Percentiles rank a stretch among this genome's conserved stretches.
These are phyloP conservation scores for Obba rivulosa DNA, from an alignment of 768 basidiomycete species.

Conservation along the genomic window DNA sequence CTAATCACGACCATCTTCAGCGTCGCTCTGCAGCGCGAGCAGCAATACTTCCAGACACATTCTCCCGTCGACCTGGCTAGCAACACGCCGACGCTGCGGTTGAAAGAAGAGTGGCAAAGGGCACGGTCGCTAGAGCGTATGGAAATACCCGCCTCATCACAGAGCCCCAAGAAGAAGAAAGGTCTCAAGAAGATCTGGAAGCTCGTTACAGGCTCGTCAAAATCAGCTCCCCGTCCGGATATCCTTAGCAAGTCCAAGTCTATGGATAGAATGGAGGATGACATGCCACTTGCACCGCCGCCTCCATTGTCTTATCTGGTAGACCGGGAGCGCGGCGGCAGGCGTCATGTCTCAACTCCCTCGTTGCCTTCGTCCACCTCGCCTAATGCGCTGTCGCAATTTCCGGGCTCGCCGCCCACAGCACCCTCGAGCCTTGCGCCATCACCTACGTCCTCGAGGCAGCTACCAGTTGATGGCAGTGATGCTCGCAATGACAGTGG, in stretches of 20 bases:
- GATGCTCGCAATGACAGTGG: constrained; percentile 37
- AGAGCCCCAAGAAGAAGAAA: constrained; percentile 57
- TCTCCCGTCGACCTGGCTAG: constrained; percentile 22
- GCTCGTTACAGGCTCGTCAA: constrained; percentile 55
- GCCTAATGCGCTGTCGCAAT: constrained; percentile 48
- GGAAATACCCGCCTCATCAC: not conserved
- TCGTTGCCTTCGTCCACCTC: constrained; percentile 59
- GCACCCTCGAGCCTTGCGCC: constrained; percentile 72
- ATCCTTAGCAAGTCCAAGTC: constrained; percentile 33
- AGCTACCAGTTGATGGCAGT: constrained; percentile 49
- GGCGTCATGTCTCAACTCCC: constrained; percentile 63
- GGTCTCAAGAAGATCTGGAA: constrained; percentile 80
- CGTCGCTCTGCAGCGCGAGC: constrained; percentile 72
- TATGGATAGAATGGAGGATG: constrained; percentile 52
- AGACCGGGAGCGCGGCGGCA: constrained; percentile 41
- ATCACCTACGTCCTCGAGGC: constrained; percentile 70
- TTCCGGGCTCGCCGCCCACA: constrained; percentile 69
- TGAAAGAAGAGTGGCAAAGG: constrained; percentile 19
- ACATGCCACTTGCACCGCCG: constrained; percentile 79
- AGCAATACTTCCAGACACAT: constrained; percentile 18
- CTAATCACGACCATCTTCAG: constrained; percentile 31
- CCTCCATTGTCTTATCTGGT: constrained; percentile 90
- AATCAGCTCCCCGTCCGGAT: constrained; percentile 29
- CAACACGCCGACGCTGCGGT: constrained; percentile 22
- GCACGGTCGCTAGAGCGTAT: constrained; percentile 8